A percentile compares a stretch with the other conserved stretches of the same genome.
These are phyloP conservation scores for Kwoniella newhampshirensis DNA, from an alignment of 768 basidiomycete species.

Conservation along the genomic window DNA sequence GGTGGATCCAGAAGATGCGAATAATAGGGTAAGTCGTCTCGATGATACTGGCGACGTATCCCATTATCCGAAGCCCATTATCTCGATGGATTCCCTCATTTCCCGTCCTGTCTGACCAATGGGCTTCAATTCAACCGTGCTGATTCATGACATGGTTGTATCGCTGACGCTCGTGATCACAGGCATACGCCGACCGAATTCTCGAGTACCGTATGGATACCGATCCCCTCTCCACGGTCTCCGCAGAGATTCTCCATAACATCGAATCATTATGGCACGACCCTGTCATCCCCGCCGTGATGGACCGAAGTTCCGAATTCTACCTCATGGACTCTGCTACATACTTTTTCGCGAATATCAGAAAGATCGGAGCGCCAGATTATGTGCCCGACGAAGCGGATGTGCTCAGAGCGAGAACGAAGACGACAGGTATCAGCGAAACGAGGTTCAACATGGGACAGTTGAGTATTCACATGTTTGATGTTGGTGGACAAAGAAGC, in stretches of 20 bases:
- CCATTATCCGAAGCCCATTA: no score
- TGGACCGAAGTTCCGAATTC: slow-evolving; percentile 63
- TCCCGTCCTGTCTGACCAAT: slow-evolving; percentile 1
- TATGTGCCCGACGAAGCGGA: slow-evolving; percentile 85
- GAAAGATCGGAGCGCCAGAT: slow-evolving; percentile 75
- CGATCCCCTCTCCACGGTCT: slow-evolving; percentile 47
- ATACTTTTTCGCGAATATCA: slow-evolving; percentile 83
- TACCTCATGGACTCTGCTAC: slow-evolving; percentile 93
- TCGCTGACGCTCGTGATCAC: neutral
- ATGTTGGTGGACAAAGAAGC: slow-evolving; percentile 75
- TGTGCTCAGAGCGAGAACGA: slow-evolving; percentile 80
- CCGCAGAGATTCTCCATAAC: slow-evolving; percentile 54
- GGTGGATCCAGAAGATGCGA: slow-evolving; percentile 68
- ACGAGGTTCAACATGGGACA: slow-evolving; percentile 64
- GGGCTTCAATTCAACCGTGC: no score
- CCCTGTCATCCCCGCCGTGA: slow-evolving; percentile 56
- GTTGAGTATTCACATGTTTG: slow-evolving; percentile 66
- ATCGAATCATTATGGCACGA: slow-evolving; percentile 58
- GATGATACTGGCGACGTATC: neutral
- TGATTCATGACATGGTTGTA: neutral
- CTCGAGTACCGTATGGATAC: slow-evolving; percentile 56
- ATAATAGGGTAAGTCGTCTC: slow-evolving; percentile 59
- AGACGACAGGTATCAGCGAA: slow-evolving; percentile 87
- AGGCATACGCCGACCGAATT: slow-evolving; percentile 56
- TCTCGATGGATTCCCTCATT: neutral